Percentiles rank a stretch among this genome's conserved stretches.
These are phyloP conservation scores for Beauveria caledonica DNA, from an alignment of 2,329 filamentous ascomycete genomes.

Conservation along the genomic window DNA sequence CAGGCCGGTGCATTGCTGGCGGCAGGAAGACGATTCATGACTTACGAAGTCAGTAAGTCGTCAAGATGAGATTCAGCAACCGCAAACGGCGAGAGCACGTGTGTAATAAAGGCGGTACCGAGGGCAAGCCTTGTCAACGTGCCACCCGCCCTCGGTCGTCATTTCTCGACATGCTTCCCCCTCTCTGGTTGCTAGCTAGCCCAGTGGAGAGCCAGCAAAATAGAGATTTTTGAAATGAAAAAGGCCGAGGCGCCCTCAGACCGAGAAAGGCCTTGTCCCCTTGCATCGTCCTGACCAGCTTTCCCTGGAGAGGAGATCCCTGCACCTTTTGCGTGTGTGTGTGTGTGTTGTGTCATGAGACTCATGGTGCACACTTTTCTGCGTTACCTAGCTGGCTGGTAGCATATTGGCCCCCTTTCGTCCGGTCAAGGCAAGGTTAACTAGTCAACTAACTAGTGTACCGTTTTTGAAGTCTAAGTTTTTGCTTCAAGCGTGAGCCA, in stretches of 20 bases:
- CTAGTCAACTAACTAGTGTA: too few relatives aligned
- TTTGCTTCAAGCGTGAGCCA: background rate
- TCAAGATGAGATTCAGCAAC: too few relatives aligned
- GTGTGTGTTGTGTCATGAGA: background rate
- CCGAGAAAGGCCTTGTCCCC: background rate
- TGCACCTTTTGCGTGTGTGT: background rate
- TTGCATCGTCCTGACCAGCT: background rate
- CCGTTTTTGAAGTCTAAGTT: too few relatives aligned
- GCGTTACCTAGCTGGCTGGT: background rate
- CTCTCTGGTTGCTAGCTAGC: background rate
- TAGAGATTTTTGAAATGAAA: background rate
- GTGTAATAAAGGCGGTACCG: too few relatives aligned
- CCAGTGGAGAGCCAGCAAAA: background rate
- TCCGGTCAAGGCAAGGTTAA: background rate
- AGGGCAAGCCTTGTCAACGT: too few relatives aligned
- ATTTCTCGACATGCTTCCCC: background rate
- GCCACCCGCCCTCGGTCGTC: too few relatives aligned
- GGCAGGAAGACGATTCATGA: too few relatives aligned
- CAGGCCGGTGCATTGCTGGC: background rate
- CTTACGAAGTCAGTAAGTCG: too few relatives aligned
- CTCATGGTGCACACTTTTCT: background rate
- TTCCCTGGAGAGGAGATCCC: background rate
- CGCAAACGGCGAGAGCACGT: too few relatives aligned
- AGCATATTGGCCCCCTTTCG: background rate
- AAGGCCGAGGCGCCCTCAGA: slow-evolving; percentile 5